Conservation (phyloP, 2,329 filamentous ascomycete species). For the Diplodia intermedia region DNA sequence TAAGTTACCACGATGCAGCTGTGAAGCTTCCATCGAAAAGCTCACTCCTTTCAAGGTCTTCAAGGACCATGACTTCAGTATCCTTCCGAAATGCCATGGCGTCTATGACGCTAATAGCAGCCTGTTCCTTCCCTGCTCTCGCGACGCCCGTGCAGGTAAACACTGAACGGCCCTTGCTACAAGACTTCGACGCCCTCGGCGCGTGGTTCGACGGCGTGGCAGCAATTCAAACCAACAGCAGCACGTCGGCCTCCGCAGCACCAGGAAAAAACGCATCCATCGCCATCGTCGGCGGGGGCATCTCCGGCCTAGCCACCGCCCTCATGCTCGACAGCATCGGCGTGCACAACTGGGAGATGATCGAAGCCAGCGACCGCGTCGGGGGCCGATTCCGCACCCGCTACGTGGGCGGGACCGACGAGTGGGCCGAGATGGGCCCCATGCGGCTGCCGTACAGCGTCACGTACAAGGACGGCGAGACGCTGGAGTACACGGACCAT, state of each 20-base stretch:
- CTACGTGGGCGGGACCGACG: constrained; percentile 13
- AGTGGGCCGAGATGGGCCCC: constrained; percentile 26
- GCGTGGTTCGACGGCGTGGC: constrained; percentile 30
- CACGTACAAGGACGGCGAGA: constrained; percentile 25
- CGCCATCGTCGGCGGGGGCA: constrained; percentile 30
- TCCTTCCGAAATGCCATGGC: neutral
- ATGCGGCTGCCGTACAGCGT: constrained; percentile 14
- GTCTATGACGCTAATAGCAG: neutral
- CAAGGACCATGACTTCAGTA: neutral
- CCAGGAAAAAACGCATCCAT: constrained; percentile 15
- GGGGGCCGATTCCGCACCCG: constrained; percentile 20
- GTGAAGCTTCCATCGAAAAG: neutral
- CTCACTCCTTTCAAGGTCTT: neutral
- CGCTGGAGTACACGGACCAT: constrained; percentile 21
- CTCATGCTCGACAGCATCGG: constrained; percentile 30
- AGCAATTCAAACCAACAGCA: neutral
- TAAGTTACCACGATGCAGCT: neutral
- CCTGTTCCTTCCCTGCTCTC: neutral
- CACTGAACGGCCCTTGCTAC: constrained; percentile 9
- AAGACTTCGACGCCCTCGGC: constrained; percentile 32
- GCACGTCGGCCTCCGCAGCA: neutral
- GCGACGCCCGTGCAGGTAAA: neutral
- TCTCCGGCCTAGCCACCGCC: constrained; percentile 31
- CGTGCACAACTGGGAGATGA: constrained; percentile 24
- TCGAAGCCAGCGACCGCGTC: constrained; percentile 16